Evolutionary conservation across 2,329 filamentous ascomycete species (phyloP).

Genomic region (Sporothrix pallida): DNA sequence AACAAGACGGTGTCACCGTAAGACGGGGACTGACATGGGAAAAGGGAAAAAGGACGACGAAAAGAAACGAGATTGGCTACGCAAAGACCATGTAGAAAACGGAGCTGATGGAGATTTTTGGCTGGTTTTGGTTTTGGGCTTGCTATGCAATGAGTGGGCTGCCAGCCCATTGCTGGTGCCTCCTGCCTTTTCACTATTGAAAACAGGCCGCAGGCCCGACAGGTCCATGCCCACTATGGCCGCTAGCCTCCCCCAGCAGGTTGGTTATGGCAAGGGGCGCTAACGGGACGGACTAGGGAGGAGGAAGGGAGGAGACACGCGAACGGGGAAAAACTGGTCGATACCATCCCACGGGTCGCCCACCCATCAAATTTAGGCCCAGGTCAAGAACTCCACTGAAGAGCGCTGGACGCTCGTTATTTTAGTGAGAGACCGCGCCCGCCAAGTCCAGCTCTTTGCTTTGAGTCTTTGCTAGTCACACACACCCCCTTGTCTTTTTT

Average conservation of each 20-base stretch:
- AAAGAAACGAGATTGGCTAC: constrained; percentile 1
- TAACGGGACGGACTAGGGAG: constrained; percentile 19
- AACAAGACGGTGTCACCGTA: constrained; percentile 13
- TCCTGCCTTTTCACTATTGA: constrained; percentile 4
- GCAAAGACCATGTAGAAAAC: constrained; percentile 7
- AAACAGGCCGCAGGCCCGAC: background rate
- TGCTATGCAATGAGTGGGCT: too few species aligned
- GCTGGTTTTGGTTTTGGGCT: too few species aligned
- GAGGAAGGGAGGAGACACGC: background rate
- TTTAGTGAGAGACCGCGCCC: background rate
- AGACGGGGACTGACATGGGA: background rate
- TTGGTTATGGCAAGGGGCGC: constrained; percentile 20
- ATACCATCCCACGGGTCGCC: constrained; percentile 6
- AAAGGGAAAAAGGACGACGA: background rate
- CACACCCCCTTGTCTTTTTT: background rate
- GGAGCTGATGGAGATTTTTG: background rate
- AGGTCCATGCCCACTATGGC: constrained; percentile 8
- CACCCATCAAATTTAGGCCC: background rate
- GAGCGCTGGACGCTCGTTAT: background rate
- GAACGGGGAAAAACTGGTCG: constrained; percentile 20
- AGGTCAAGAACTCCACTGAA: too few species aligned
- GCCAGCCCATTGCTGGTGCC: background rate
- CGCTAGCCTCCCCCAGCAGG: constrained; percentile 29
- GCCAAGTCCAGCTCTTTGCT: constrained; percentile 9
- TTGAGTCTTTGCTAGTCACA: background rate